Base-by-base conservation (phyloP, 768 basidiomycete genomes). In the Collybiopsis luxurians region DNA sequence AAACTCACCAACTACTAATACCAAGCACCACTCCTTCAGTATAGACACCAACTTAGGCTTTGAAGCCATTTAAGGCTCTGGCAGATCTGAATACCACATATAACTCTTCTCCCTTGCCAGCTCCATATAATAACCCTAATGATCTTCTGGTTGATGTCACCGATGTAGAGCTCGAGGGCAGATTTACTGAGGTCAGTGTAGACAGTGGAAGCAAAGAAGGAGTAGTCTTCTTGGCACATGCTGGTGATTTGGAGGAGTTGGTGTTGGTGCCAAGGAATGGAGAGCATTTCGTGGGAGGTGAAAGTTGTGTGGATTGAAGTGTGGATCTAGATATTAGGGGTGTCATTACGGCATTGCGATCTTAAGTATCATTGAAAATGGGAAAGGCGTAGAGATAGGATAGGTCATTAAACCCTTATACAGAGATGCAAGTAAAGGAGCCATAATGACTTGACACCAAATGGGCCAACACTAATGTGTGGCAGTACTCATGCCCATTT, bases 1-100 rank as follows among this genome's bases (percentile, higher is more conserved):
- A 19, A 45, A 24, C 24, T 10, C 2, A 63, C 60, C 57, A 39
- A 38, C 21, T 17, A 21, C 19, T 17, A 24, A 66, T 64, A 28
- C 66, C 61, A n/a, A 66, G 55, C 4, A 50, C 64, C 28, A 55
- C 59, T 21, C 68, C 68, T 66, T 68, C 2, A 67, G 67, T n/a
- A n/a, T n/a, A n/a, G n/a, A n/a, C n/a, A n/a, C n/a, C n/a, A n/a
- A n/a, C 17, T 54, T 65, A 1, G 63, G 59, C 40, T 64, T 63
- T 62, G 64, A 68, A 1, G 38, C 49, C 17, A 57, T 57, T 40
- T 64, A 61, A 28, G 47, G 39, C 13, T 55, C 30, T 21, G 60
- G 55, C 9, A 50, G 34, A 21, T 56, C 46, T 23, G 56, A 39
- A 42, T 57, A 48, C 40, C 61, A 58, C 38, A 55, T 53, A 2